Conservation (phyloP, 805 yeast genomes). For the Candida maltosa region DNA sequence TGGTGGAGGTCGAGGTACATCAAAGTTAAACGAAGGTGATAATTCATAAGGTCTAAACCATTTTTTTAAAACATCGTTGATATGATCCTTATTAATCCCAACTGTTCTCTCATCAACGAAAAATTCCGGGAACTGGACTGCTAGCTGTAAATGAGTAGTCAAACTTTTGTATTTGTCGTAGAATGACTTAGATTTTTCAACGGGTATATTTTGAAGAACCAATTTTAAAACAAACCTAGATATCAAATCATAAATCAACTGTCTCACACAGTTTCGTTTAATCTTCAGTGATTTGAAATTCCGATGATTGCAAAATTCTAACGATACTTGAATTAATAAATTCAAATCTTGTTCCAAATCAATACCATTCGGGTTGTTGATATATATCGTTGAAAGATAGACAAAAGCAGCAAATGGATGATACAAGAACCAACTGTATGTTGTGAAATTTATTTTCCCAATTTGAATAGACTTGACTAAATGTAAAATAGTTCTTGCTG, state of each 20-base stretch:
- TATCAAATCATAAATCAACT: slow-evolving; percentile 4
- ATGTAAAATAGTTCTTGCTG: slow-evolving; percentile 35
- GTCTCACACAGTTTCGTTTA: slow-evolving; percentile 4
- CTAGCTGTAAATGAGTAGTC: slow-evolving; percentile 3
- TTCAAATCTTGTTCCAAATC: slow-evolving; percentile 26
- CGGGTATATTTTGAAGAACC: slow-evolving; percentile 2
- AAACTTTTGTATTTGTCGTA: slow-evolving; percentile 1
- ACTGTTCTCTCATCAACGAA: background rate
- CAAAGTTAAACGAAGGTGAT: background rate
- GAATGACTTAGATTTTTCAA: background rate
- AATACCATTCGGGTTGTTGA: slow-evolving; percentile 25
- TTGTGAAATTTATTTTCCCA: slow-evolving; percentile 17
- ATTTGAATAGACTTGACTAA: slow-evolving; percentile 19
- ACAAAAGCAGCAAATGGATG: slow-evolving; percentile 31
- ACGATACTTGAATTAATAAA: slow-evolving; percentile 19
- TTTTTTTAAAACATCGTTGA: slow-evolving; percentile 3
- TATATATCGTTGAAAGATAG: slow-evolving; percentile 20
- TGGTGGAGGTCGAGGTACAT: background rate
- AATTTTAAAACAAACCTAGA: slow-evolving; percentile 16
- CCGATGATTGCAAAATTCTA: slow-evolving; percentile 5
- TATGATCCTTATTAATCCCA: background rate
- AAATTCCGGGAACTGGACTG: slow-evolving; percentile 3
- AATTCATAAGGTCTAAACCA: slow-evolving; percentile 6
- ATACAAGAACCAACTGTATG: slow-evolving; percentile 27
- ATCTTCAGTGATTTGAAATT: background rate